phyloP scores from a whole-genome alignment of 768 basidiomycete genomes.

The Lentinula sp. region DNA sequence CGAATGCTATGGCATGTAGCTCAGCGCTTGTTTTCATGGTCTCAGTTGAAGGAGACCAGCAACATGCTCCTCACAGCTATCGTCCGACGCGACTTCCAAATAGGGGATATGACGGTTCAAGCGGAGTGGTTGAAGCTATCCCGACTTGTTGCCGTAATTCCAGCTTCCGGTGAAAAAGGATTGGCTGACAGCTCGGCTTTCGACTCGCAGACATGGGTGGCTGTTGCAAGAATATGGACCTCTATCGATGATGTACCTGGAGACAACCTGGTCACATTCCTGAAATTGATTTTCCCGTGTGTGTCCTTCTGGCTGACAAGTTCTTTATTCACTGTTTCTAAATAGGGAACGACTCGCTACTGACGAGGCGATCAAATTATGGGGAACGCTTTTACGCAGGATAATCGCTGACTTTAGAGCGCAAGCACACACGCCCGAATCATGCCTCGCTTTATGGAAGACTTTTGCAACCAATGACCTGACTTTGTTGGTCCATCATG shows the following conservation, averaged over 20 bases:
- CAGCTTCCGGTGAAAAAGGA: constrained; percentile 7
- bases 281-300: not conserved
- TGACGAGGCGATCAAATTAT: constrained; percentile 8
- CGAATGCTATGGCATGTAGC: constrained; percentile 45
- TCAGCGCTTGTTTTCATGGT: constrained; percentile 37
- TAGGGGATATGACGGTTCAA: constrained; percentile 32
- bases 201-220: constrained; percentile 15
- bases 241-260: not conserved
- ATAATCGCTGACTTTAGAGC: constrained; percentile 35
- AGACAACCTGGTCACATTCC: not conserved
- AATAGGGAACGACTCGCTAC: constrained; percentile 23
- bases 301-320: constrained; percentile 19
- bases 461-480: not conserved
- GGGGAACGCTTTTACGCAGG: constrained; percentile 22
- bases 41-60: constrained; percentile 36
- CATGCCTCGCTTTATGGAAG: not conserved
- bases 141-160: constrained; percentile 31
- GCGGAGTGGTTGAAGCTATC: constrained; percentile 44
- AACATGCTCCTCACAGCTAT: constrained; percentile 39
- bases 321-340: constrained; percentile 37
- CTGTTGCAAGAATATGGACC: not conserved
- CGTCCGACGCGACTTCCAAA: constrained; percentile 34
- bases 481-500: not conserved
- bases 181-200: constrained; percentile 22
- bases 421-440: not conserved